Conservation (phyloP, 2,329 filamentous ascomycete species). For the Cladosporium sp. region DNA sequence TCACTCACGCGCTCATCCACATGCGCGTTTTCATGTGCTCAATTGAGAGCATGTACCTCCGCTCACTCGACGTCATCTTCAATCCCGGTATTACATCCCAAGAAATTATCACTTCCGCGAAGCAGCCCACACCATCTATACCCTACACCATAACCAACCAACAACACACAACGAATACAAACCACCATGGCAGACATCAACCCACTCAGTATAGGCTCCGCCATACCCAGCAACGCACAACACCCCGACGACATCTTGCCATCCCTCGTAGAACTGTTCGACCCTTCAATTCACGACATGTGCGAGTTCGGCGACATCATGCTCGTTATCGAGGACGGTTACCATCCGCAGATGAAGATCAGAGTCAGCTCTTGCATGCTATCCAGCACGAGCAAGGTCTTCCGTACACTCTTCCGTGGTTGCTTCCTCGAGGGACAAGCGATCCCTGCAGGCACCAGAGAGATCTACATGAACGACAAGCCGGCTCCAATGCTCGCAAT, state of each 20-base stretch:
- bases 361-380: slow-evolving; percentile 27
- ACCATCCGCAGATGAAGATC: slow-evolving; percentile 23
- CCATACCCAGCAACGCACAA: not conserved
- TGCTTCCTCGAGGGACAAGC: slow-evolving; percentile 24
- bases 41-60: not conserved
- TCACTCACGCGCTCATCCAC: not conserved
- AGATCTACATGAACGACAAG: slow-evolving; percentile 23
- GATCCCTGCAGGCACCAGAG: not conserved
- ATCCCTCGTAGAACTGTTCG: slow-evolving; percentile 22
- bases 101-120: too few species aligned
- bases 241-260: not conserved
- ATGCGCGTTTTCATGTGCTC: not conserved
- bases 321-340: slow-evolving; percentile 25
- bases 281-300: slow-evolving; percentile 17
- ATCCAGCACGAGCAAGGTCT: slow-evolving; percentile 23
- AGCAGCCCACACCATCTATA: not conserved
- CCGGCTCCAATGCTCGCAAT: slow-evolving; percentile 19
- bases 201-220: not conserved
- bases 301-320: slow-evolving; percentile 29
- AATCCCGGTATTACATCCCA: not conserved
- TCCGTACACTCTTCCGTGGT: slow-evolving; percentile 26
- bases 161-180: not conserved
- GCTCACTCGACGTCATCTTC: not conserved
- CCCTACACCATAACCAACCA: not conserved
- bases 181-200: not conserved